phyloP scores from a whole-genome alignment of 2,329 filamentous ascomycete species.

The Dothidotthia symphoricarpi region DNA sequence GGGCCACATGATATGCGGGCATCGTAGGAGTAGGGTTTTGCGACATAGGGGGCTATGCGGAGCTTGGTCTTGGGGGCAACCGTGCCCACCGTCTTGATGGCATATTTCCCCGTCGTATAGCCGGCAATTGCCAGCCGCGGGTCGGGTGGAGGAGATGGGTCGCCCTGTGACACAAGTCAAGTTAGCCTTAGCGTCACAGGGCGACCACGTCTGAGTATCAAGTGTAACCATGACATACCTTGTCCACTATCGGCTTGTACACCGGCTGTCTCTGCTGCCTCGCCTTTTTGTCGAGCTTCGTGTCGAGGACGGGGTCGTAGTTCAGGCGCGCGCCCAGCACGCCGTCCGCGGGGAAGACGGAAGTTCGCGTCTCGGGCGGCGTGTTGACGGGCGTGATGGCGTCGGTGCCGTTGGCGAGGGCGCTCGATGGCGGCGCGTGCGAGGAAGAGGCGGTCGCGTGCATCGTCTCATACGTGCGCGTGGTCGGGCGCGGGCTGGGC shows the following conservation, averaged over 20 bases:
- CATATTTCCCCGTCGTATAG: conserved; percentile 54
- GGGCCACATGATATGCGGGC: conserved; percentile 80
- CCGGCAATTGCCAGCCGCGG: conserved; percentile 71
- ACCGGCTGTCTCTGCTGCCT: conserved; percentile 46
- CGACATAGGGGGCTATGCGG: conserved; percentile 71
- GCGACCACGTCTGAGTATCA: conserved; percentile 38
- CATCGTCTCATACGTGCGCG: conserved; percentile 40
- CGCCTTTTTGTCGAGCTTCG: conserved; percentile 54
- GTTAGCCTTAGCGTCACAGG: conserved; percentile 44
- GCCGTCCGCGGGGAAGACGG: conserved; percentile 53
- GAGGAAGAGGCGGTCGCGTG: conserved; percentile 33
- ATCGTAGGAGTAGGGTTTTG: conserved; percentile 81
- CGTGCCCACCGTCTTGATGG: conserved; percentile 56
- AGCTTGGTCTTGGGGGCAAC: conserved; percentile 65
- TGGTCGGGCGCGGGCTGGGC: conserved; percentile 52
- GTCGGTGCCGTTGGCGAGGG: conserved; percentile 46
- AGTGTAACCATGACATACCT: conserved; percentile 42
- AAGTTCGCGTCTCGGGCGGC: conserved; percentile 45
- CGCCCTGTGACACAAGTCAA: conserved; percentile 60
- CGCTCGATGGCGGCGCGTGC: conserved; percentile 35
- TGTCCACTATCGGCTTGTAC: conserved; percentile 53
- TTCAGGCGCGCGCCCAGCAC: conserved; percentile 58
- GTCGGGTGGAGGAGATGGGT: conserved; percentile 76
- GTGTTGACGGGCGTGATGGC: conserved; percentile 47
- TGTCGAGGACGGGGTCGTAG: conserved; percentile 64